Evolutionary conservation across 805 yeast genomes (phyloP), one percentile per base, ranked within the genome.

Genomic region (Sungouiozyma intestinalis): DNA sequence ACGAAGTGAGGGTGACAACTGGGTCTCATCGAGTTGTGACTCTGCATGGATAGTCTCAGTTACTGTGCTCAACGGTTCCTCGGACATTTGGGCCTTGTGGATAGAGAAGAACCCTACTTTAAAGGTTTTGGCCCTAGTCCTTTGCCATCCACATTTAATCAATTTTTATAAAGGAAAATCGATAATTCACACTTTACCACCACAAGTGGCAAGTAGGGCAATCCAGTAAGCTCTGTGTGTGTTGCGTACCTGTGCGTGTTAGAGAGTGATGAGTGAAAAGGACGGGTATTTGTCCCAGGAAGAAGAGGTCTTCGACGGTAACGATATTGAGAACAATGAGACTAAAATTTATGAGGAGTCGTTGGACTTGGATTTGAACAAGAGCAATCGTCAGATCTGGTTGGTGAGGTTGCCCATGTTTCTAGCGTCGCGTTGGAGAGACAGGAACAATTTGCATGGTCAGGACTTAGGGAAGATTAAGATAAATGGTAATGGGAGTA

Each of bases 331-430:
- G 32, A 62, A 61, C 38, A 62, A 62, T 40, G 63, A 60, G 45
- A 58, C 58, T 13, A 60, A 55, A 46, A 59, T 55, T 38, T 62
- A 62, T 40, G 76, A 81, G 52, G 95, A 82, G 63, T 72, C 85
- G 13, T 70, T 88, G 24, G 94, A 92, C 60, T 68, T 92, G 62
- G 85, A 87, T 56, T 63, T 87, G 40, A 47, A 69, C 1, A 66
- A 69, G 24, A 76, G 80, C 14, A 69, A 65, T 38, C 80, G 82
- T 53, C 86, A 86, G 51, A 80, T 92, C 35, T 92, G 97, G 98
- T 68, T 92, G 17, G 95, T 92, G 18, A 76, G 92, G 52, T 66
- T 92, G 55, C 97, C 98, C 1, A 78, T 85, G 55, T 86, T 86
- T 55, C 66, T 92, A 46, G 82, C 94, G 24, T 85, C 81, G 34